Base-by-base conservation (phyloP, 192 early-diverging fungal species). In the Hyaloraphidium curvatum region DNA sequence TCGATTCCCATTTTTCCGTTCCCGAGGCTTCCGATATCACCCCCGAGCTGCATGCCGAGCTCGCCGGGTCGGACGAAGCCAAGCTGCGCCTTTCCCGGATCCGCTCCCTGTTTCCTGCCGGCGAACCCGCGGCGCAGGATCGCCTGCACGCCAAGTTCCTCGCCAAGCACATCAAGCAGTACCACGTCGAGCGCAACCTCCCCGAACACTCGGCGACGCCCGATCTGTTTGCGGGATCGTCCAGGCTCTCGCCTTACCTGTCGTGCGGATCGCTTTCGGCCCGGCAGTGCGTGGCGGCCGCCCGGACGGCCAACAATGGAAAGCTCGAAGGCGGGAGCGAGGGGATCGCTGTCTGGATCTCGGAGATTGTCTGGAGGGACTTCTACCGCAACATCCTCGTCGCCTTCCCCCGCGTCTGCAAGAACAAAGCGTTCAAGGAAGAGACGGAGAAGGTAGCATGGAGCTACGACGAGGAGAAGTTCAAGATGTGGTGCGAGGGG, bases 361-460 rank as follows among this genome's bases (percentile, higher is more conserved):
- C 59, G 26, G 80, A 83, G 52, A 35, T 83, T 17, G 55, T 67
- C 11, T 80, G 77, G 80, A 64, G 72, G 13, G 80, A 82, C 28
- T 82, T 82, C 56, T 82, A 80, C 62, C 58, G 65, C 5, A 56
- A 76, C 50, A 65, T 82, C 23, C 35, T 76, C 27, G 61, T 78
- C 3, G 62, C 61, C 30, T 82, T 68, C 60, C 77, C 77, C 1
- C 58, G 59, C 27, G 69, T 82, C 0, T 75, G 63, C 56, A 79
- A 67, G 64, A 69, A 73, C 58, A 55, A 51, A n/a, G 59, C 78
- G 3, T 79, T 74, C 62, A 72, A 74, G 50, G 54, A 40, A 3
- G 58, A 70, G 25, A 69, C 67, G 16, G 68, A 70, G 28, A 40
- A 58, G 25, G 56, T 84, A 23, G 53, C 55, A 26, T 84, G 80